Conservation (phyloP, 1,284 basidiomycete genomes). For the Trichosporon sp. region DNA sequence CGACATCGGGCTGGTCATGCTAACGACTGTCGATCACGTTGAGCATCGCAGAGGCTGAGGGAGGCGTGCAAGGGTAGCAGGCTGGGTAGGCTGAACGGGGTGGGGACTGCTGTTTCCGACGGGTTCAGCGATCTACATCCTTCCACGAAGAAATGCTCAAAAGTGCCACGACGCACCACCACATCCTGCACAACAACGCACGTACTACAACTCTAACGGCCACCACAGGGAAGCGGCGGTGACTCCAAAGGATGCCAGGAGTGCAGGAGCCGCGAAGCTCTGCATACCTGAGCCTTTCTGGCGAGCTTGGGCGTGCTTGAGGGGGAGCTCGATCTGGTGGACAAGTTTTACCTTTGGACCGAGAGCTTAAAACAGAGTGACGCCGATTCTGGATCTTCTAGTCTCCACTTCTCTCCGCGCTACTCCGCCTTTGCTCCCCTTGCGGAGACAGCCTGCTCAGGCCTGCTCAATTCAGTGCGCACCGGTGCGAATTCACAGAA, state of each 20-base stretch:
- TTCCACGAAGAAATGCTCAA: too few species aligned
- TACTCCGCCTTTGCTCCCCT: background rate
- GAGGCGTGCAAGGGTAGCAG: too few species aligned
- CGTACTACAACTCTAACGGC: background rate
- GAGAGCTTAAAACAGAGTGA: conserved; percentile 10
- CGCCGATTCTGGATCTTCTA: conserved; percentile 6
- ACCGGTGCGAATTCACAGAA: conserved; percentile 5
- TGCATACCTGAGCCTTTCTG: background rate
- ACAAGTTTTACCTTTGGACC: background rate
- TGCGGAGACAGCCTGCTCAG: background rate
- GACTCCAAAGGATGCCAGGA: background rate
- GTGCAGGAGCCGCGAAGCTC: conserved; percentile 1
- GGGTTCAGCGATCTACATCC: too few species aligned
- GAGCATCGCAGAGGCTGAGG: too few species aligned
- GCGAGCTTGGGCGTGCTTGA: background rate
- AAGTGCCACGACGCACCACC: too few species aligned
- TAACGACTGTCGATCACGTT: too few species aligned
- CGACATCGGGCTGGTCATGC: too few species aligned
- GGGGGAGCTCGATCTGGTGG: background rate
- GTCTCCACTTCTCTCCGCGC: conserved; percentile 1
- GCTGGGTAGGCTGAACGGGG: too few species aligned
- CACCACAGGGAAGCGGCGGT: background rate
- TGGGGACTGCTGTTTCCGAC: too few species aligned
- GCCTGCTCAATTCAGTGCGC: background rate
- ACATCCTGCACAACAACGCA: background rate